Conservation (phyloP, 768 basidiomycete genomes). For the Tephrocybe sp. region DNA sequence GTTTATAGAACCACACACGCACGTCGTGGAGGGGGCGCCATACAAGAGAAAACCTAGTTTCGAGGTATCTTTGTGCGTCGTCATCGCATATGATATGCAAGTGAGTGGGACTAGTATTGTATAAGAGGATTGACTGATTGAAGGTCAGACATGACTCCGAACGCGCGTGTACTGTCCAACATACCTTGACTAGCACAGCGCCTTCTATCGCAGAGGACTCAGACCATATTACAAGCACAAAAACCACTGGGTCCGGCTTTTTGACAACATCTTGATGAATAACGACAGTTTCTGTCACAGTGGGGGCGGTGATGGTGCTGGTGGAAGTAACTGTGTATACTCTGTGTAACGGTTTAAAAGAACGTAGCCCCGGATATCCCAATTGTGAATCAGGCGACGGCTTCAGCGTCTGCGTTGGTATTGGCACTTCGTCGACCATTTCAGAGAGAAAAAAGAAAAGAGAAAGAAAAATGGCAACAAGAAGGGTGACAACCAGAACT, state of each 20-base stretch:
- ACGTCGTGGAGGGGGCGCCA: conserved; percentile 34
- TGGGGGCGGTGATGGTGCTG: conserved; percentile 12
- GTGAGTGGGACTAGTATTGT: conserved; percentile 35
- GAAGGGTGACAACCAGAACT: conserved; percentile 11
- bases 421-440: not conserved
- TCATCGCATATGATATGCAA: conserved; percentile 47
- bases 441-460: conserved; percentile 20
- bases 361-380: conserved; percentile 1
- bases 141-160: not conserved
- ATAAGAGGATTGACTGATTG: conserved; percentile 36
- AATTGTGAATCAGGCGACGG: not conserved
- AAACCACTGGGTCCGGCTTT: conserved; percentile 33
- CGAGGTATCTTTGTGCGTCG: conserved; percentile 35
- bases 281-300: conserved; percentile 12
- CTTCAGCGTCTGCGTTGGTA: not conserved
- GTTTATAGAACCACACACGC: conserved; percentile 40
- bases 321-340: conserved; percentile 2
- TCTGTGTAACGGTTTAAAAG: conserved; percentile 1
- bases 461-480: conserved; percentile 14
- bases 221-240: conserved; percentile 43
- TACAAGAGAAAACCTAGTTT: conserved; percentile 36
- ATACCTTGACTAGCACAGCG: conserved; percentile 40
- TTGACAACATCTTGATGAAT: conserved; percentile 1
- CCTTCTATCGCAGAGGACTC: conserved; percentile 40
- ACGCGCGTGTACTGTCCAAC: conserved; percentile 3